These are phyloP conservation scores for Phialophora macrospora DNA, from an alignment of 2,329 filamentous ascomycete genomes.

Conservation along the genomic window DNA sequence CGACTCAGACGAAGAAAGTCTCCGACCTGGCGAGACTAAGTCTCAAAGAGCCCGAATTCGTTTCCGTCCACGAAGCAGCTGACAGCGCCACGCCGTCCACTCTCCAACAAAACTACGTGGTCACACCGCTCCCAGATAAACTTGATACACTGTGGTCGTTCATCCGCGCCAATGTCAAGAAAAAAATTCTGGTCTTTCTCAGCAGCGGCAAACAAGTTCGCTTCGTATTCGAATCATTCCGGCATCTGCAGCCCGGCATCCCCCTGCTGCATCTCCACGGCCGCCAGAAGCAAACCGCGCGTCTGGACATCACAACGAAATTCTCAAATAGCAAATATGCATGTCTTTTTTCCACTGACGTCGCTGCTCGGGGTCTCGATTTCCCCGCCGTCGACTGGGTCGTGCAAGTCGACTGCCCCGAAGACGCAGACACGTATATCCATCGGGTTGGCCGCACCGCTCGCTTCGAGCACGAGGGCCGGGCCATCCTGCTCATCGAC, in stretches of 20 bases:
- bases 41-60: slow-evolving; percentile 88
- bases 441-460: slow-evolving; percentile 94
- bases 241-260: slow-evolving; percentile 92
- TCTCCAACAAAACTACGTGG: slow-evolving; percentile 88
- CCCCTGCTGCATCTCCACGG: slow-evolving; percentile 91
- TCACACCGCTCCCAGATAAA: slow-evolving; percentile 85
- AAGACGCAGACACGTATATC: slow-evolving; percentile 97
- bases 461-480: slow-evolving; percentile 85
- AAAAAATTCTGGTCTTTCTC: slow-evolving; percentile 93
- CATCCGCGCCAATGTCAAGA: slow-evolving; percentile 85
- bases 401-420: slow-evolving; percentile 95
- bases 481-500: slow-evolving; percentile 87
- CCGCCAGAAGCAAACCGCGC: slow-evolving; percentile 86
- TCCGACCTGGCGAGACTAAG: slow-evolving; percentile 89
- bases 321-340: slow-evolving; percentile 81
- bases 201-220: slow-evolving; percentile 96
- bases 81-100: slow-evolving; percentile 77
- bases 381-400: slow-evolving; percentile 98
- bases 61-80: slow-evolving; percentile 87
- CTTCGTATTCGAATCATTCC: slow-evolving; percentile 91
- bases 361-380: slow-evolving; percentile 90
- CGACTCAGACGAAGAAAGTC: slow-evolving; percentile 92
- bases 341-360: slow-evolving; percentile 93
- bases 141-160: slow-evolving; percentile 92
- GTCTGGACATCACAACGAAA: slow-evolving; percentile 82